Evolutionary conservation across 495 filamentous ascomycete species (phyloP), one percentile per base, ranked within the genome.

Genomic region (Penicillium paxilli): DNA sequence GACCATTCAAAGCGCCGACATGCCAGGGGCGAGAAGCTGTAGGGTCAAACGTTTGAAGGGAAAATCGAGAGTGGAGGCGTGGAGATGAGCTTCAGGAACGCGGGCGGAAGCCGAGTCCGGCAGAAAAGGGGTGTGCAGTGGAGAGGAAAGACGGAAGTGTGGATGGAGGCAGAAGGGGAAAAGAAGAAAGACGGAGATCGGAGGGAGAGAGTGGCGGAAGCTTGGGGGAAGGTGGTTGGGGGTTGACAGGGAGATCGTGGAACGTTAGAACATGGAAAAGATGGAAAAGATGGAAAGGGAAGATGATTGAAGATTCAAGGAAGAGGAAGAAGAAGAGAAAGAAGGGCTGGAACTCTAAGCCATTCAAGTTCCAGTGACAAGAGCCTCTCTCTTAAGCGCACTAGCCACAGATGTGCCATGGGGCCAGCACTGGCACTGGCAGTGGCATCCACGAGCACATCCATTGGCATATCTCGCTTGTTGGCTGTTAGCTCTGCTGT

Each of bases 1-100:
- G 66, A 69, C 54, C 66, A 65, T 57, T 55, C 56, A 70, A 63
- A 65, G 68, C 61, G 69, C 64, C 59, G 66, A 63, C 72, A 71
- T 74, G 71, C 69, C 68, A 75, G 62, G 62, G 57, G 53, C 57
- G 26, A 28, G 58, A 47, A 44, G 49, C 28, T 54, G 55, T 48
- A 60, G 64, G 65, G 48, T 41, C 25, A 21, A 21, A 23, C 40
- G 40, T 9, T 8, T 21, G 20, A 41, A 21, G 57, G 54, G 65
- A 54, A 62, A 66, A 64, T 57, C 63, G 58, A 64, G 59, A 63
- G 58, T 60, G 57, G 62, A 60, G 54, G 50, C 40, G 54, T 45
- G 21, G 16, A 42, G 46, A 50, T 42, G 50, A 49, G 44, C 40
- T 33, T 16, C 24, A 53, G 47, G 46, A 60, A 50, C 19, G 40